A percentile compares a stretch with the other conserved stretches of the same genome.
These are phyloP conservation scores for Termitomyces sp. DNA, from an alignment of 768 basidiomycete species.

Conservation along the genomic window DNA sequence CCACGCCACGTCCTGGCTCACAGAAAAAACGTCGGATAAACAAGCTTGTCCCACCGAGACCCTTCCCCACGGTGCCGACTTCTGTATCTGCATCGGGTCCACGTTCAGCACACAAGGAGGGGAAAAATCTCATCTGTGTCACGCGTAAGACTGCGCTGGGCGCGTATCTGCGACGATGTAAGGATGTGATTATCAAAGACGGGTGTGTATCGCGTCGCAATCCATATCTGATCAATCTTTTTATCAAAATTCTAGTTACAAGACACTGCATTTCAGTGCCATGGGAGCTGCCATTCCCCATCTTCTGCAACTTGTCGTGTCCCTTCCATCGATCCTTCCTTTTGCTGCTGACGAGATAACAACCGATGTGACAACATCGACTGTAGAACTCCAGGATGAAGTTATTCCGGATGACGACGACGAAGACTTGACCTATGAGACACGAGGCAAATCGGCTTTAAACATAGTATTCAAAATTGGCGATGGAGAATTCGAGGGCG, in stretches of 20 bases:
- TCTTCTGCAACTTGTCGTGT: conserved; percentile 61
- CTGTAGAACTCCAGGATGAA: conserved; percentile 75
- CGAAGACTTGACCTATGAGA: conserved; percentile 60
- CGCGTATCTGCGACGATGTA: conserved; percentile 74
- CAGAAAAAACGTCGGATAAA: conserved; percentile 34
- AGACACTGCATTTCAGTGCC: conserved; percentile 68
- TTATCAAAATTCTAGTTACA: conserved; percentile 43
- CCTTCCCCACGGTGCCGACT: conserved; percentile 69
- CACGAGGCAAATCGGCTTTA: conserved; percentile 68
- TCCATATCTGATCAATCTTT: background rate
- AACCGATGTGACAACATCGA: conserved; percentile 60
- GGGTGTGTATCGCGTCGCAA: conserved; percentile 40
- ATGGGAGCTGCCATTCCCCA: conserved; percentile 91
- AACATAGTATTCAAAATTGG: conserved; percentile 57
- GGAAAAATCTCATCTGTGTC: conserved; percentile 76
- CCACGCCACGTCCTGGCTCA: conserved; percentile 3
- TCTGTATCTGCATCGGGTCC: conserved; percentile 81
- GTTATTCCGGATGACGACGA: conserved; percentile 70
- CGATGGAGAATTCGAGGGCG: conserved; percentile 49
- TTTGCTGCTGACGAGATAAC: conserved; percentile 58
- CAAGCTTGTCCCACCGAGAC: conserved; percentile 69
- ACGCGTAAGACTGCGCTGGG: conserved; percentile 72
- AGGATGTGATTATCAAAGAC: conserved; percentile 63
- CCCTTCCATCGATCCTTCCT: conserved; percentile 70
- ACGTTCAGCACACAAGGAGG: conserved; percentile 71